Evolutionary conservation across 257 asterid species (phyloP).

Genomic region (Petunia axillaris): DNA sequence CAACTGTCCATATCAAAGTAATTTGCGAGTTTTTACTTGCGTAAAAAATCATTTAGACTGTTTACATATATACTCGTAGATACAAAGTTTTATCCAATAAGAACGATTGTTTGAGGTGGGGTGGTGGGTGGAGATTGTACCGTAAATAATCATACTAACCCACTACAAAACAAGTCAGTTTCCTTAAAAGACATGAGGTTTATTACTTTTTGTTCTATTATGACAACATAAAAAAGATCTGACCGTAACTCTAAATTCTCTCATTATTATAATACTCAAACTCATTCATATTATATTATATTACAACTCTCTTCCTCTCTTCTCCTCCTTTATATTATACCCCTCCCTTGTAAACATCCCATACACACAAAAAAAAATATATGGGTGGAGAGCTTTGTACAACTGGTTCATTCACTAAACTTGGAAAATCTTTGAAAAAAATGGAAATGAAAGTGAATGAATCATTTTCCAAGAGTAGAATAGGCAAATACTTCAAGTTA

Average conservation of each 20-base stretch:
- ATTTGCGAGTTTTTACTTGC: not conserved
- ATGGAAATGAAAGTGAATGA: constrained; percentile 46
- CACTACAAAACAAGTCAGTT: constrained; percentile 31
- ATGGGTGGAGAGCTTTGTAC: constrained; percentile 49
- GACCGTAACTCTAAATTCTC: constrained; percentile 27
- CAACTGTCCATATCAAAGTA: not conserved
- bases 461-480: constrained; percentile 48
- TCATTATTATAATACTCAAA: not conserved
- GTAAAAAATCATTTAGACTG: not conserved
- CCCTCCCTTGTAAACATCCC: constrained; percentile 21
- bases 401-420: constrained; percentile 21
- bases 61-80: not conserved
- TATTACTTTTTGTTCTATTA: constrained; percentile 36
- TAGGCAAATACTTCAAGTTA: constrained; percentile 66
- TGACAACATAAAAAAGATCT: constrained; percentile 44
- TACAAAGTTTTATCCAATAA: not conserved
- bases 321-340: not conserved
- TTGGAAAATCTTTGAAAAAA: constrained; percentile 42
- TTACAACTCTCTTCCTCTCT: not conserved
- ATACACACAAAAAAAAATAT: constrained; percentile 1
- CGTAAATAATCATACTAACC: constrained; percentile 41
- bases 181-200: constrained; percentile 52
- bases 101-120: not conserved
- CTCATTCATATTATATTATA: not conserved
- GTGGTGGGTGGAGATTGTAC: not conserved